These are phyloP conservation scores for Phyllosticta paracitricarpa DNA, from an alignment of 2,329 filamentous ascomycete genomes.

Conservation along the genomic window DNA sequence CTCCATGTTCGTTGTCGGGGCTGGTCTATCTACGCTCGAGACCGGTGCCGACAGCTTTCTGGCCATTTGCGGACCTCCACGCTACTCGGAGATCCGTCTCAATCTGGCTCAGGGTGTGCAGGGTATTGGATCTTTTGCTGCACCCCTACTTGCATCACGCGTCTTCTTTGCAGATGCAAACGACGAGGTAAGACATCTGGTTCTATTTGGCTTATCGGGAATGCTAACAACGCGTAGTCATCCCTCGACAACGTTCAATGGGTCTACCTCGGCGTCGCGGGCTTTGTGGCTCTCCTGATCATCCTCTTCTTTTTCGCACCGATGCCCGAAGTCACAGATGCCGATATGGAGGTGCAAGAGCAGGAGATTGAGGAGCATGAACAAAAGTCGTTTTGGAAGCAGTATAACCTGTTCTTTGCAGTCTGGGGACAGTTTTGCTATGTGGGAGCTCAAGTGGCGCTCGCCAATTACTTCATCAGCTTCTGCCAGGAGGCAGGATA, in stretches of 20 bases:
- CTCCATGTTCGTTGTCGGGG: constrained; percentile 53
- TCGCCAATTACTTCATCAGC: constrained; percentile 11
- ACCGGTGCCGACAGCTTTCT: constrained; percentile 54
- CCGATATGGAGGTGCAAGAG: constrained; percentile 41
- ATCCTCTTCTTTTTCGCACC: constrained; percentile 52
- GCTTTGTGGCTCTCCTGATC: constrained; percentile 50
- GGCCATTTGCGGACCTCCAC: constrained; percentile 49
- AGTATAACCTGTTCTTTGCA: constrained; percentile 12
- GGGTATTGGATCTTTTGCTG: constrained; percentile 49
- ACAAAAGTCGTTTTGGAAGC: constrained; percentile 12
- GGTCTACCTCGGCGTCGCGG: constrained; percentile 53
- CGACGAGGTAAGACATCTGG: background rate
- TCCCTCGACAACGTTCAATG: constrained; percentile 47
- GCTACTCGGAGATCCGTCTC: constrained; percentile 50
- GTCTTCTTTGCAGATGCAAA: constrained; percentile 43
- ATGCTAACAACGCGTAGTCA: too few relatives aligned
- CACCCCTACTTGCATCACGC: constrained; percentile 48
- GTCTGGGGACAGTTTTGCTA: constrained; percentile 8
- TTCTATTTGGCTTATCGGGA: too few relatives aligned
- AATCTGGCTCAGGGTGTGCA: constrained; percentile 55
- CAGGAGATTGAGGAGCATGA: background rate
- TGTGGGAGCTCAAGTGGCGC: constrained; percentile 4
- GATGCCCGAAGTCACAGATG: constrained; percentile 51
- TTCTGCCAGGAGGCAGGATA: constrained; percentile 14
- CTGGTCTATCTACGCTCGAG: constrained; percentile 51